Conservation (phyloP, 2,329 filamentous ascomycete species). For the Trichoderma cornu-damae region DNA sequence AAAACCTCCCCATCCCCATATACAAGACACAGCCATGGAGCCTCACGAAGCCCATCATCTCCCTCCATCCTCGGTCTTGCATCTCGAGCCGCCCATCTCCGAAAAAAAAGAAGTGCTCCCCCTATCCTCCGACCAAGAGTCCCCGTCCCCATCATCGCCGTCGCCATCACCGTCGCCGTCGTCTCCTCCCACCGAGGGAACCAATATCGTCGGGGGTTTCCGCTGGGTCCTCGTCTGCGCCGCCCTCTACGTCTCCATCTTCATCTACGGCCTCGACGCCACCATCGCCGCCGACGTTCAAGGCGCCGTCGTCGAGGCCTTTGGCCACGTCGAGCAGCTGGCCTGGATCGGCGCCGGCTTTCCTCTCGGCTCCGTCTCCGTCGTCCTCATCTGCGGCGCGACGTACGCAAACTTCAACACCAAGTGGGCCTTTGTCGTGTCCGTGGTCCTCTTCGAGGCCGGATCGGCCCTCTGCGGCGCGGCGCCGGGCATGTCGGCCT, state of each 20-base stretch:
- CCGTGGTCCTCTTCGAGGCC: slow-evolving; percentile 26
- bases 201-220: background rate
- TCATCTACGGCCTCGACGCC: slow-evolving; percentile 32
- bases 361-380: slow-evolving; percentile 37
- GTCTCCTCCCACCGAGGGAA: background rate
- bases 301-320: slow-evolving; percentile 35
- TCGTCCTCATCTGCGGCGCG: slow-evolving; percentile 36
- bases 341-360: slow-evolving; percentile 40
- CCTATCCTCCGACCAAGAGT: background rate
- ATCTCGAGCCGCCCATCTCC: background rate
- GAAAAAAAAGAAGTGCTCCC: background rate
- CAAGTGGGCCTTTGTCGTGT: slow-evolving; percentile 37
- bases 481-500: slow-evolving; percentile 38
- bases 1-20: no score
- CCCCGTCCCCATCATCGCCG: no score
- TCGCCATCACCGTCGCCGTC: background rate
- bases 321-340: slow-evolving; percentile 36
- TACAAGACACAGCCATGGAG: background rate
- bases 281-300: slow-evolving; percentile 49
- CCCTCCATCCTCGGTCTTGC: background rate
- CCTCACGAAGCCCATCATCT: background rate
- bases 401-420: slow-evolving; percentile 40
- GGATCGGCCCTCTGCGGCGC: slow-evolving; percentile 38
- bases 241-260: slow-evolving; percentile 10
- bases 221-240: slow-evolving; percentile 14